These are phyloP conservation scores for Chlamydomonas applanata DNA, from an alignment of 139 green algal genomes.

Conservation along the genomic window DNA sequence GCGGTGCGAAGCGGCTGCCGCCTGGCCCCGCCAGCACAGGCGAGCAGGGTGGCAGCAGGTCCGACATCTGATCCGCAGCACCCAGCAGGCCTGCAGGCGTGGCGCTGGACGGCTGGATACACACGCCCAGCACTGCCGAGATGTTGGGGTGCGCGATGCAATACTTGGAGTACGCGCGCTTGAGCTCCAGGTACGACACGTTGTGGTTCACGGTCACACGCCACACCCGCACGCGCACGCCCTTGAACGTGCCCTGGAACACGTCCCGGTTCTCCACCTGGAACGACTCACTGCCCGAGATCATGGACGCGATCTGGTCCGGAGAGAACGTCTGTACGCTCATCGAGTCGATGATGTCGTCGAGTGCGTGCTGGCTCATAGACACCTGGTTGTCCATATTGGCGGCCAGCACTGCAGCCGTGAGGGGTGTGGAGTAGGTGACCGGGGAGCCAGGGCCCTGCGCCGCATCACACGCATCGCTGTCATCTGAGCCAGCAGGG, in stretches of 20 bases:
- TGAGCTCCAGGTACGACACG: slow-evolving; percentile 46
- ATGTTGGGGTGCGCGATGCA: slow-evolving; percentile 58
- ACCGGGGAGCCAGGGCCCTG: too few species aligned
- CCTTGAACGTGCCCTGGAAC: slow-evolving; percentile 45
- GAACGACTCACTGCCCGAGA: slow-evolving; percentile 27
- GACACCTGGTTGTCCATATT: slow-evolving; percentile 23
- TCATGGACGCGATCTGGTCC: slow-evolving; percentile 41
- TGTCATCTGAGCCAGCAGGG: too few species aligned
- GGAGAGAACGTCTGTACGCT: slow-evolving; percentile 44
- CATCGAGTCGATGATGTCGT: slow-evolving; percentile 46
- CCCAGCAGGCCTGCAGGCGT: neutral
- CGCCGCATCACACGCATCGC: too few species aligned
- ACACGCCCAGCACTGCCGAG: slow-evolving; percentile 48
- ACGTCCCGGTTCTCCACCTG: slow-evolving; percentile 40
- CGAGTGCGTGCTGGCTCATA: slow-evolving; percentile 36
- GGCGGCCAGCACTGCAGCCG: too few species aligned
- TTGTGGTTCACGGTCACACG: slow-evolving; percentile 35
- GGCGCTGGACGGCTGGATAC: slow-evolving; percentile 39
- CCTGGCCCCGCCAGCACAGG: neutral
- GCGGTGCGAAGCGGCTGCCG: neutral
- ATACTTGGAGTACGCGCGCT: slow-evolving; percentile 46
- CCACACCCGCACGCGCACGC: slow-evolving; percentile 42
- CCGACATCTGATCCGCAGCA: neutral
- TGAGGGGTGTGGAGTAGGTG: too few species aligned
- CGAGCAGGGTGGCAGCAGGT: neutral